These are phyloP conservation scores for Paecilomyces niveus DNA, from an alignment of 2,329 filamentous ascomycete species.

Conservation along the genomic window DNA sequence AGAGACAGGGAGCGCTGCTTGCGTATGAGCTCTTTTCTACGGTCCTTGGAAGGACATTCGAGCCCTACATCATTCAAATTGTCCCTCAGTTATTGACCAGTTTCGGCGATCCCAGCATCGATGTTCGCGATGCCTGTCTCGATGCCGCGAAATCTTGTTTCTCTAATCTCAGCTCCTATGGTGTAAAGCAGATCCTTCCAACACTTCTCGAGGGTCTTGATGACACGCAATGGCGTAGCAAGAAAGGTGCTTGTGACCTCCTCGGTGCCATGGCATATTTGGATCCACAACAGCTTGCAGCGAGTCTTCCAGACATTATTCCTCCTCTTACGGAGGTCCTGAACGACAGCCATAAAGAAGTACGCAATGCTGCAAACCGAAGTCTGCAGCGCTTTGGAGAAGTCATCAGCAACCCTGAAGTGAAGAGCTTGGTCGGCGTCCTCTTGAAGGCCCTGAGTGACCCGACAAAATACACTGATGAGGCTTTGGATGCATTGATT, in stretches of 20 bases:
- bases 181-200: conserved; percentile 89
- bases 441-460: conserved; percentile 95
- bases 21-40: conserved; percentile 86
- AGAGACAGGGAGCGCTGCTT: conserved; percentile 80
- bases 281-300: conserved; percentile 86
- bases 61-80: conserved; percentile 93
- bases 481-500: conserved; percentile 86
- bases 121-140: conserved; percentile 87
- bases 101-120: conserved; percentile 80
- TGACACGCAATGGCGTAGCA: conserved; percentile 95
- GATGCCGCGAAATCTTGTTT: conserved; percentile 94
- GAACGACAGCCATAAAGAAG: conserved; percentile 98
- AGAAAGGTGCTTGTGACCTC: conserved; percentile 94
- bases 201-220: conserved; percentile 87
- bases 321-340: conserved; percentile 88
- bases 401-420: conserved; percentile 95
- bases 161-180: conserved; percentile 84
- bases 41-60: conserved; percentile 80
- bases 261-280: conserved; percentile 98
- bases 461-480: conserved; percentile 93
- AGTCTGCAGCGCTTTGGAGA: conserved; percentile 97
- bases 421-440: conserved; percentile 85
- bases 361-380: conserved; percentile 82
- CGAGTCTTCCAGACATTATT: conserved; percentile 92
- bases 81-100: conserved; percentile 82